Evolutionary conservation across 2,329 filamentous ascomycete genomes (phyloP), one percentile per base, ranked within the genome.

Genomic region (Sporothrix inflata): DNA sequence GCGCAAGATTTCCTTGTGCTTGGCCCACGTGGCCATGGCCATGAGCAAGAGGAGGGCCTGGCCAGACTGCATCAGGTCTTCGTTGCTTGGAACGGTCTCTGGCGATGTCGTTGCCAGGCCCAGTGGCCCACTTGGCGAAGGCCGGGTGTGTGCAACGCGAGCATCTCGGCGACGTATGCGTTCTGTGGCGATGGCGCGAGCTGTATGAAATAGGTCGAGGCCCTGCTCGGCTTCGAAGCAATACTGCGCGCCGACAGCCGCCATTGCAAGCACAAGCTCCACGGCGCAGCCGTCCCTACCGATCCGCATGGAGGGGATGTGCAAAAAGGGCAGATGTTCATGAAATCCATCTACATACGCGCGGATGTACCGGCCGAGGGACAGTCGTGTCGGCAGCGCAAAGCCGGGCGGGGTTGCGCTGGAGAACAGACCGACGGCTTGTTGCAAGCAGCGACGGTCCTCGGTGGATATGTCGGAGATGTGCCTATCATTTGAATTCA

Each of bases 141-240:
- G 34, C 57, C 66, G 14, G 53, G 72, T 53, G 5, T 51, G 74
- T 12, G 72, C 80, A 4, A 85, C 79, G 49, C 82, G 83, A 66
- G 84, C 82, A 74, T 87, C 85, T 71, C 84, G 80, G 72, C 83
- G 81, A 55, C 84, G 82, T 51, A 88, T 84, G 21, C 86, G 83
- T 75, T 87, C 83, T 0, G 83, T 80, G 45, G 88, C 81, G 45
- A 90, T 85, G 9, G 85, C 82, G 75, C 86, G 87, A 12, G 86
- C 85, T 14, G 86, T 85, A 77, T 87, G 85, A 76, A 88, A 89
- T 2, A 89, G 81, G 60, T 88, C 84, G 49, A 88, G 86, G 0
- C 85, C 86, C 67, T 85, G 80, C 11, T 80, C 79, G 19, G 80
- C 79, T 74, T 88, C 85, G 75, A 87, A 87, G 38, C 85, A 80